These are phyloP conservation scores for Auriscalpium microsporum DNA, from an alignment of 768 basidiomycete species.

Conservation along the genomic window DNA sequence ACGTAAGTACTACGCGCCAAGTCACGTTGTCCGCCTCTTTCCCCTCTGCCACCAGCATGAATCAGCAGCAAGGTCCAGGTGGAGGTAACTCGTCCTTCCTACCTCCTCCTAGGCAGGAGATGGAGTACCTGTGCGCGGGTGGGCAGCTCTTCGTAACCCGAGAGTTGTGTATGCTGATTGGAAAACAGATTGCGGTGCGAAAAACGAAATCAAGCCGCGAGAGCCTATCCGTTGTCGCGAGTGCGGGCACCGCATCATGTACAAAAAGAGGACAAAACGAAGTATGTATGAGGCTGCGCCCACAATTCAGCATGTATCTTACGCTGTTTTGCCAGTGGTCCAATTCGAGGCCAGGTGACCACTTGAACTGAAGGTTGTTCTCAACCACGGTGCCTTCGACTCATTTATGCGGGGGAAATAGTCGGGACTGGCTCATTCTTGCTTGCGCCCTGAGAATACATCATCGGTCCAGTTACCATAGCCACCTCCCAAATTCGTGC, in stretches of 20 bases:
- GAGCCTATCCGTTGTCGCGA: constrained; percentile 95
- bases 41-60: constrained; percentile 25
- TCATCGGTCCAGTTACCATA: too few relatives aligned
- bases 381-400: too few relatives aligned
- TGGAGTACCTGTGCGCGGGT: constrained; percentile 89
- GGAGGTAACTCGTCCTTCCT: constrained; percentile 25
- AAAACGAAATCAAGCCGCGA: constrained; percentile 82
- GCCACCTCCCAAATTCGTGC: too few relatives aligned
- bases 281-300: constrained; percentile 46
- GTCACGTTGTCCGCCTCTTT: constrained; percentile 18
- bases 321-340: constrained; percentile 43
- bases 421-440: too few relatives aligned
- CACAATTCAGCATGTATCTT: neutral
- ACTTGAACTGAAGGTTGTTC: too few relatives aligned
- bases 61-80: constrained; percentile 30
- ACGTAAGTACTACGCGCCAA: neutral
- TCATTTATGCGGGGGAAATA: too few relatives aligned
- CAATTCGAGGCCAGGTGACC: constrained; percentile 74
- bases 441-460: too few relatives aligned
- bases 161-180: neutral
- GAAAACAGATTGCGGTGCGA: constrained; percentile 69
- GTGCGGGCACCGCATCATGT: constrained; percentile 98
- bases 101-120: constrained; percentile 44
- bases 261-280: constrained; percentile 91
- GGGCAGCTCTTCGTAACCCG: constrained; percentile 14